These are phyloP conservation scores for Gastrodia elata DNA, from an alignment of 106 monocot species.

Conservation along the genomic window DNA sequence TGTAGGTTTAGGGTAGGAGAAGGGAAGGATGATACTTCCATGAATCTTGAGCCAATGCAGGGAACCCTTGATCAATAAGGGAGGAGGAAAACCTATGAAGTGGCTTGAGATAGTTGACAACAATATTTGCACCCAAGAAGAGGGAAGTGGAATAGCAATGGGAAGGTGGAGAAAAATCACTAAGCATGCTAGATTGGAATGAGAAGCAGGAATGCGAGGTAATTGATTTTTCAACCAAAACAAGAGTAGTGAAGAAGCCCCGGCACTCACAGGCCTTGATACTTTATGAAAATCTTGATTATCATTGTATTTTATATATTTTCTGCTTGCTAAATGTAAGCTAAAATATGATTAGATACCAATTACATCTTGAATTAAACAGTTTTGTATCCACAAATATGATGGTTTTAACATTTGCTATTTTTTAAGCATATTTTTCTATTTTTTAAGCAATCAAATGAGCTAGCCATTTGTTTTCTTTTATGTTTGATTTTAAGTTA, in stretches of 20 bases:
- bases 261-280: background rate
- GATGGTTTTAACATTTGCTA: background rate
- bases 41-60: background rate
- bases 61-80: background rate
- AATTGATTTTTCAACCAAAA: background rate
- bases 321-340: background rate
- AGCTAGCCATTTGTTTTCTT: background rate
- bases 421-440: background rate
- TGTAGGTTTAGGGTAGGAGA: background rate
- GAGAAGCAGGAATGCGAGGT: background rate
- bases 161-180: too few relatives aligned
- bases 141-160: background rate
- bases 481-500: background rate
- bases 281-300: background rate
- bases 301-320: background rate
- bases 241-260: background rate
- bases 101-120: background rate
- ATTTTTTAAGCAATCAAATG: background rate
- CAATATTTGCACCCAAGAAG: background rate
- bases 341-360: background rate
- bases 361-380: background rate
- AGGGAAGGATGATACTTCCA: background rate
- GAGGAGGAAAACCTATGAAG: background rate
- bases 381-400: background rate
- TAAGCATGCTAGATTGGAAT: background rate